Base-by-base conservation (phyloP, 2,329 filamentous ascomycete genomes). In the Clonostachys byssicola region DNA sequence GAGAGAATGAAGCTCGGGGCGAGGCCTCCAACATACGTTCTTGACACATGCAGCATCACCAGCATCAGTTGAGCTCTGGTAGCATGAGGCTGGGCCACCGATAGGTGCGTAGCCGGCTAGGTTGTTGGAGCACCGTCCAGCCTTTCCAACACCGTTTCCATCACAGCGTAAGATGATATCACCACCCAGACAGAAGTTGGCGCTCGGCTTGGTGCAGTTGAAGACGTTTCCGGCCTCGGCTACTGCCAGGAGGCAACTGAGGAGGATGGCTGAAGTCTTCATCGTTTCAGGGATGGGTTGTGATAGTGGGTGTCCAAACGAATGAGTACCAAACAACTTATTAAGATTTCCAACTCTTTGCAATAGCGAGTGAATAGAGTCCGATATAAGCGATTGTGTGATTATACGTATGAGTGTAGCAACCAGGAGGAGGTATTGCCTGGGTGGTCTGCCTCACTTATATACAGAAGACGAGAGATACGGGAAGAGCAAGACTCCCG, bases 161-260 rank as follows among this genome's bases (percentile, higher is more conserved):
- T 65, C 64, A 57, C 73, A 77, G 43, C 70, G 66, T 51, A 77
- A 65, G 61, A 78, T 76, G 58, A 74, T 74, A 54, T 71, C 69
- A 40, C 61, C 66, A n/a, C 53, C 50, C 40, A 72, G 55, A 57
- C 73, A 77, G 63, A 67, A 77, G 44, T 60, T 63, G 16, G 63
- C 67, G 51, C 72, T 67, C 43, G 70, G 55, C 51, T 62, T 61
- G 45, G 60, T 60, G 57, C 73, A 77, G 49, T 56, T 60, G 56
- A 65, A 30, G 23, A 10, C 10, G 23, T 30, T 30, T 30, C 23
- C 23, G 23, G 23, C 23, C 23, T 30, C 66, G 34, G 53, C 56
- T 47, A 43, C 48, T 34, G 56, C 52, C 43, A 53, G 48, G 33
- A 51, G 54, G 64, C 66, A 51, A 39, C 36, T 39, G 49, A 63